Conservation (phyloP, 2,329 filamentous ascomycete genomes). For the Colletotrichum sp. region DNA sequence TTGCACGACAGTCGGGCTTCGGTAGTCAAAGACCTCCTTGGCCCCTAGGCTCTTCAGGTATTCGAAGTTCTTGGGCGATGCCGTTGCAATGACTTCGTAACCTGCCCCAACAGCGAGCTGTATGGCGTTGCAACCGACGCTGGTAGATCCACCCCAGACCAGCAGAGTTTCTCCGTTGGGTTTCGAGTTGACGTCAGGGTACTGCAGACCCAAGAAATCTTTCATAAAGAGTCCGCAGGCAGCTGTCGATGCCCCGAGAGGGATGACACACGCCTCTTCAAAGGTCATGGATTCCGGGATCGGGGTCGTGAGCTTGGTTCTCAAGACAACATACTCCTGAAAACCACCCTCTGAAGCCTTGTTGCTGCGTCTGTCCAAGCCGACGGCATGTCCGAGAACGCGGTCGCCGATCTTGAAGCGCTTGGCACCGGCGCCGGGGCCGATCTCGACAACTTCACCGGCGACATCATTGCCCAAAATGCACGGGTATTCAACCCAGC, state of each 20-base stretch:
- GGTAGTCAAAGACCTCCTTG: constrained; percentile 49
- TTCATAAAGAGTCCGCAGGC: constrained; percentile 27
- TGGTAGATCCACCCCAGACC: constrained; percentile 55
- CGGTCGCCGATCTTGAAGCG: constrained; percentile 32
- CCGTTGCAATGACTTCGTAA: constrained; percentile 48
- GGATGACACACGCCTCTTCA: constrained; percentile 28
- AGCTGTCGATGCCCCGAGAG: constrained; percentile 31
- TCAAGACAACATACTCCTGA: constrained; percentile 25
- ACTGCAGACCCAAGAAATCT: constrained; percentile 24
- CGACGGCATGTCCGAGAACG: constrained; percentile 30
- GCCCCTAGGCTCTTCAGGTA: constrained; percentile 49
- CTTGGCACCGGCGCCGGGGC: constrained; percentile 12
- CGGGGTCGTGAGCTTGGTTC: not conserved
- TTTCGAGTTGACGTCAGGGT: constrained; percentile 20
- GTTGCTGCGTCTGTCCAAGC: constrained; percentile 35
- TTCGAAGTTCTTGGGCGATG: constrained; percentile 46
- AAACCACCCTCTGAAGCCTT: constrained; percentile 29
- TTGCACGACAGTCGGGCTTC: constrained; percentile 29
- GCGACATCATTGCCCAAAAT: constrained; percentile 37
- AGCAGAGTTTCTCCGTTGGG: constrained; percentile 25
- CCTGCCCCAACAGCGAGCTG: constrained; percentile 49
- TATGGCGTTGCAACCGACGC: constrained; percentile 49
- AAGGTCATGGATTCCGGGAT: constrained; percentile 30
- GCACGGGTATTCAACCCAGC: constrained; percentile 29
- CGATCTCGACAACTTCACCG: constrained; percentile 32